A percentile compares a stretch with the other conserved stretches of the same genome.
phyloP scores from a whole-genome alignment of 805 yeast species.

The Yamadazyma ubonensis region DNA sequence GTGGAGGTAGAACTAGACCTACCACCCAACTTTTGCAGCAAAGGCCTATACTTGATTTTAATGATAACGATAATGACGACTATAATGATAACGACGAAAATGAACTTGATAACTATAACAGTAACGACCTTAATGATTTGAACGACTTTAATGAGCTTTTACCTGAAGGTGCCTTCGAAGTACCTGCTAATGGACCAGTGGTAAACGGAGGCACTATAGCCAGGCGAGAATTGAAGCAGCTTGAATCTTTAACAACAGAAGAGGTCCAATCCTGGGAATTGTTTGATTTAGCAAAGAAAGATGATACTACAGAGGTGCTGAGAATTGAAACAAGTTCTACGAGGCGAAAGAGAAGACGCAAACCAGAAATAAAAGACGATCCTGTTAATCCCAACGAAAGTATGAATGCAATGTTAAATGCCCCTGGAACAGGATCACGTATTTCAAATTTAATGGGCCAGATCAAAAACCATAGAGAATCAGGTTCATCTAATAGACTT shows the following conservation, averaged over 20 bases:
- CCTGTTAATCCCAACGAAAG: too few relatives aligned
- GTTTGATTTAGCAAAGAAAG: conserved; percentile 29
- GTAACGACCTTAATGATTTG: neutral
- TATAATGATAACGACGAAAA: conserved; percentile 3
- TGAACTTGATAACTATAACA: conserved; percentile 2
- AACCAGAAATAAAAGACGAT: neutral
- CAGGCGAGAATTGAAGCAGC: conserved; percentile 32
- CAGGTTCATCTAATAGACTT: neutral
- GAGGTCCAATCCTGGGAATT: conserved; percentile 38
- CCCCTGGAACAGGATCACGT: too few relatives aligned
- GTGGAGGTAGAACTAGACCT: conserved; percentile 1
- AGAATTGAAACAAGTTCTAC: neutral
- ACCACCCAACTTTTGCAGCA: too few relatives aligned
- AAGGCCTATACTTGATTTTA: too few relatives aligned
- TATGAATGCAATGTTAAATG: too few relatives aligned
- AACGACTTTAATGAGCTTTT: conserved; percentile 2
- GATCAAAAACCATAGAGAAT: conserved; percentile 7
- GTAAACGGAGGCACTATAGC: conserved; percentile 41
- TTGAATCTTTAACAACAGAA: conserved; percentile 29
- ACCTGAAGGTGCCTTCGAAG: too few relatives aligned
- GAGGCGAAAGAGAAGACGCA: conserved; percentile 3
- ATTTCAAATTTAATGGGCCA: conserved; percentile 15
- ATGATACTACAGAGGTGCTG: neutral
- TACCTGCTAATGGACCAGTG: conserved; percentile 18
- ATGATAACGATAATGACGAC: conserved; percentile 15